A percentile compares a stretch with the other conserved stretches of the same genome.
These are phyloP conservation scores for Lobulomyces angularis DNA, from an alignment of 192 early-diverging fungal genomes.

Conservation along the genomic window DNA sequence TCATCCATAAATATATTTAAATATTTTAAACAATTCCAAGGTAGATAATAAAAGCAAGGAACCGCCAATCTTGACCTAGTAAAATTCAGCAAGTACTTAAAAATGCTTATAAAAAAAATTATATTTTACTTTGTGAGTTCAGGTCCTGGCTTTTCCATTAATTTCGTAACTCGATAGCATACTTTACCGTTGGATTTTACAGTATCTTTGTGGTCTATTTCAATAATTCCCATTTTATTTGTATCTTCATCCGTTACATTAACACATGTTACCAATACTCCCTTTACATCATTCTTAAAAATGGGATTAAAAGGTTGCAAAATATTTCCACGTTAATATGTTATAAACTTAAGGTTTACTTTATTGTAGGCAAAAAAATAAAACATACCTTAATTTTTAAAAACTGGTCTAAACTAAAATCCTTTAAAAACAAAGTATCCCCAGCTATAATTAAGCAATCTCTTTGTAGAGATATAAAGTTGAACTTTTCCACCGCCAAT, in stretches of 20 bases:
- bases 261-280: conserved; percentile 34
- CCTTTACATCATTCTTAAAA: conserved; percentile 1
- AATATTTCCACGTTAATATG: too few relatives aligned
- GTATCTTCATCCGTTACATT: conserved; percentile 29
- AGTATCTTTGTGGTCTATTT: conserved; percentile 12
- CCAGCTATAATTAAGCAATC: conserved; percentile 41
- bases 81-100: too few relatives aligned
- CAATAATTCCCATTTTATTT: conserved; percentile 41
- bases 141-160: conserved; percentile 44
- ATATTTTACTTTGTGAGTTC: too few relatives aligned
- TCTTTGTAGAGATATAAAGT: too few relatives aligned
- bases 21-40: conserved; percentile 8
- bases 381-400: conserved; percentile 4
- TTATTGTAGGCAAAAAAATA: too few relatives aligned
- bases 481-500: conserved; percentile 26
- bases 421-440: conserved; percentile 42
- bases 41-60: conserved; percentile 50
- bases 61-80: conserved; percentile 36
- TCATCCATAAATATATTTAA: conserved; percentile 31
- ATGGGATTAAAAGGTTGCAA: too few relatives aligned
- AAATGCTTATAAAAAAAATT: too few relatives aligned
- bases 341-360: too few relatives aligned
- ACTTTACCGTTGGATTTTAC: too few relatives aligned
- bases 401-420: conserved; percentile 34
- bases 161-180: conserved; percentile 23